Percentiles rank a stretch among this genome's conserved stretches.
phyloP scores from a whole-genome alignment of 345 rosid species.

The Hibiscus mutabilis region DNA sequence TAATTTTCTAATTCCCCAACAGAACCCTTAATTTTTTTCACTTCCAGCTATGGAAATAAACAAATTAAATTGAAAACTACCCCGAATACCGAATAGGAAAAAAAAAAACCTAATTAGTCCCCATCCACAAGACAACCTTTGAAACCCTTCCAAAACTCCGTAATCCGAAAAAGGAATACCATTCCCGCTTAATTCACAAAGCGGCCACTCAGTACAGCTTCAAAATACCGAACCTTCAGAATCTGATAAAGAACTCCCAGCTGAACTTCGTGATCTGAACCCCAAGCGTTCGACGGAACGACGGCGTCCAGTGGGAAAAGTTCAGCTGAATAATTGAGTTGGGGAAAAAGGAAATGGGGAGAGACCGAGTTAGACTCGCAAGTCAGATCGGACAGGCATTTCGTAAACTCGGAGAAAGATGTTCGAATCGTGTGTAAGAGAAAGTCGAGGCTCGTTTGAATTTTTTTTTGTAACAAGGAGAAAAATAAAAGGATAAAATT shows the following conservation, averaged over 20 bases:
- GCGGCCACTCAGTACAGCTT: slow-evolving; percentile 4
- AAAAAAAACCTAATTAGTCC: slow-evolving; percentile 13
- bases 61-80: neutral
- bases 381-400: neutral
- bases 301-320: neutral
- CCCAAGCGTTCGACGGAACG: neutral
- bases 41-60: neutral
- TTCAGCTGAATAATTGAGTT: neutral
- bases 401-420: too few species aligned
- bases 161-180: slow-evolving; percentile 9
- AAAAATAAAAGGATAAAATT: neutral
- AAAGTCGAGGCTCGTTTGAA: neutral
- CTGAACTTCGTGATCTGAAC: neutral
- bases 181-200: slow-evolving; percentile 12
- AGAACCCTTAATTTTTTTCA: slow-evolving; percentile 15
- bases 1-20: neutral
- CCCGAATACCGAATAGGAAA: slow-evolving; percentile 2
- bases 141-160: neutral
- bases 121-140: slow-evolving; percentile 13
- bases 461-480: neutral
- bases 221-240: neutral
- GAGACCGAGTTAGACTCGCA: neutral
- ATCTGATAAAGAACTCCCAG: neutral
- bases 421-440: neutral
- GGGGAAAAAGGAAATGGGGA: neutral